A percentile compares a stretch with the other conserved stretches of the same genome.
Evolutionary conservation across 441 rosid species (phyloP).

Genomic region (Erodium moschatum): DNA sequence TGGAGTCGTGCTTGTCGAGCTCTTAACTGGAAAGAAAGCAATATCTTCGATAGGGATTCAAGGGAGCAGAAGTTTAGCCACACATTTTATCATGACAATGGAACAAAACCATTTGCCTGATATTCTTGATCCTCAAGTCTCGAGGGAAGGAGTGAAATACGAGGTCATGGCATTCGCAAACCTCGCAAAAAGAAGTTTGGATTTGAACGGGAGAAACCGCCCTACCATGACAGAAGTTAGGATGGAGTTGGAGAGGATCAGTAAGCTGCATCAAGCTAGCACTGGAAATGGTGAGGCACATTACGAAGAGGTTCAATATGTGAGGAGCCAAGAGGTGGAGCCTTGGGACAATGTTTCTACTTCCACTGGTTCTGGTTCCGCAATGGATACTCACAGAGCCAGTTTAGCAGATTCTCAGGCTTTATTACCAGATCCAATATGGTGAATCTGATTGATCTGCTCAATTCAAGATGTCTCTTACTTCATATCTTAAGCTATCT

Average conservation of each 20-base stretch:
- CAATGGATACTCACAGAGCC: background rate
- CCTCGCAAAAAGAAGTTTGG: conserved; percentile 6
- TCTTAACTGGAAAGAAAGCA: conserved; percentile 2
- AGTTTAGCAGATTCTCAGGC: background rate
- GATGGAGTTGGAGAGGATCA: conserved; percentile 13
- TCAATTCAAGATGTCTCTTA: background rate
- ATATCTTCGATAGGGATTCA: background rate
- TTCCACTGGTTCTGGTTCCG: background rate
- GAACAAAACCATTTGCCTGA: conserved; percentile 1
- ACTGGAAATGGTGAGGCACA: background rate
- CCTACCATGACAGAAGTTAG: conserved; percentile 12
- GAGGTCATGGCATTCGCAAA: background rate
- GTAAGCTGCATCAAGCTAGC: background rate
- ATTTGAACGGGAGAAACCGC: conserved; percentile 8
- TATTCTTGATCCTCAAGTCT: conserved; percentile 7
- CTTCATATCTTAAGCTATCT: background rate
- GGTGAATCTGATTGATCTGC: background rate
- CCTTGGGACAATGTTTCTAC: background rate
- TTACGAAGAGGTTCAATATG: background rate
- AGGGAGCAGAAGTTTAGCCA: background rate
- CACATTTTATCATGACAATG: conserved; percentile 6
- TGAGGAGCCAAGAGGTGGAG: background rate
- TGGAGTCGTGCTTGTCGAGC: conserved; percentile 4
- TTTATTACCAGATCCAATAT: background rate
- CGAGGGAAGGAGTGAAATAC: background rate